phyloP scores from a whole-genome alignment of 106 monocot species.

The Dendrobium catenatum region DNA sequence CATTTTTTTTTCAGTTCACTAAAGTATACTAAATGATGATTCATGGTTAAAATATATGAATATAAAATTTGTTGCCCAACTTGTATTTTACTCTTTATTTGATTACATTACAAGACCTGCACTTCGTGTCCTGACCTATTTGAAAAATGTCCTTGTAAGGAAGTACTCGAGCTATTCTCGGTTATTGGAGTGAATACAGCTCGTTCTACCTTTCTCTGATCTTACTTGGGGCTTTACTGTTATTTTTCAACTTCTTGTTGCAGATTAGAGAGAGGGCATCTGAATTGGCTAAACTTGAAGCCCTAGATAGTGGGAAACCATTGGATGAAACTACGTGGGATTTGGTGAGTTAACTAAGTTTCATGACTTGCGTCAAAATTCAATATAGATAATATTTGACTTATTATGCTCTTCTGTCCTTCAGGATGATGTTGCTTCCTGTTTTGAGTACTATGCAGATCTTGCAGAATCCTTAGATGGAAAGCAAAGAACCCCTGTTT shows the following conservation, averaged over 20 bases:
- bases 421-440: constrained; percentile 98
- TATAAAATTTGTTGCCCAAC: background rate
- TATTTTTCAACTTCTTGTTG: constrained; percentile 7
- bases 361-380: background rate
- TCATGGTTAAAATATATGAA: background rate
- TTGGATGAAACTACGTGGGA: constrained; percentile 97
- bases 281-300: constrained; percentile 75
- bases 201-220: background rate
- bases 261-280: constrained; percentile 83
- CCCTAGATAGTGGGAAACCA: constrained; percentile 94
- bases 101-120: too few relatives aligned
- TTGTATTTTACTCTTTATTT: background rate
- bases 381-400: background rate
- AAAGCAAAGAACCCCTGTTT: constrained; percentile 71
- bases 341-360: constrained; percentile 37
- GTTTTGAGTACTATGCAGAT: constrained; percentile 97
- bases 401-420: background rate
- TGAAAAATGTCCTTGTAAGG: background rate
- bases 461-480: constrained; percentile 81
- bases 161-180: background rate
- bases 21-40: background rate
- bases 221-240: background rate
- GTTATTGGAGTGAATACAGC: too few relatives aligned
- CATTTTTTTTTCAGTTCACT: background rate
- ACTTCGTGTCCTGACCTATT: background rate